Evolutionary conservation across 495 filamentous ascomycete genomes (phyloP).

Genomic region (Penicillium cinerascens): DNA sequence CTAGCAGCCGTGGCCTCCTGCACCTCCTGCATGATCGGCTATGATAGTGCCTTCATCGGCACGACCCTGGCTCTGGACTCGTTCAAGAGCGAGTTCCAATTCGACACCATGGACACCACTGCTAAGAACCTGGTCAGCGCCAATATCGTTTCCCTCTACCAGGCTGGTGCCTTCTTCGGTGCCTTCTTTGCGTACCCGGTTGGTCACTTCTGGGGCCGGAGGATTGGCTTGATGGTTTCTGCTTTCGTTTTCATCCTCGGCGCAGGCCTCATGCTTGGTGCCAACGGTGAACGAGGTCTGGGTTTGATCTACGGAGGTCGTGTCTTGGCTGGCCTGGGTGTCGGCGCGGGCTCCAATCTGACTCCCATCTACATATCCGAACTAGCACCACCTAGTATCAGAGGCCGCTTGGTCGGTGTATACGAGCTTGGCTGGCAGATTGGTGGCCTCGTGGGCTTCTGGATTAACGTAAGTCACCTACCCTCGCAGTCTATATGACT

Average conservation of each 20-base stretch:
- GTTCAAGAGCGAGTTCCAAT: constrained; percentile 60
- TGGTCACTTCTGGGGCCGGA: constrained; percentile 55
- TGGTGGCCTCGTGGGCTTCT: constrained; percentile 70
- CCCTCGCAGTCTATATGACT: background rate
- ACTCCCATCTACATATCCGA: constrained; percentile 80
- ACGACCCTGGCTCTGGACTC: constrained; percentile 64
- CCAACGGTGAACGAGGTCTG: constrained; percentile 53
- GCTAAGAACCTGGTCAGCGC: constrained; percentile 53
- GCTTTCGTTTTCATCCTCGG: constrained; percentile 58
- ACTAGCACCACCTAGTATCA: constrained; percentile 72
- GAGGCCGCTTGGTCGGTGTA: constrained; percentile 72
- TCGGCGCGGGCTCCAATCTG: constrained; percentile 71
- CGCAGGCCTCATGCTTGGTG: constrained; percentile 60
- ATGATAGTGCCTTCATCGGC: constrained; percentile 71
- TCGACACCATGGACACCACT: constrained; percentile 36
- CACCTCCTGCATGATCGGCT: constrained; percentile 72
- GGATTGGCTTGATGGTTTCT: constrained; percentile 52
- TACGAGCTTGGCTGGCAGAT: constrained; percentile 74
- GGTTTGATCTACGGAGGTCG: constrained; percentile 66
- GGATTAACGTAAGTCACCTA: constrained; percentile 54
- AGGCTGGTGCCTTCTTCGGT: constrained; percentile 68
- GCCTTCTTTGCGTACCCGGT: constrained; percentile 58
- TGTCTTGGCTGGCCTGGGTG: constrained; percentile 66
- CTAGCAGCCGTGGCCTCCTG: constrained; percentile 66
- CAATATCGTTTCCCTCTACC: constrained; percentile 69